Percentiles rank a stretch among this genome's conserved stretches.
These are phyloP conservation scores for Magnolia changhungtana DNA, from an alignment of 164 flowering plant species.

Conservation along the genomic window DNA sequence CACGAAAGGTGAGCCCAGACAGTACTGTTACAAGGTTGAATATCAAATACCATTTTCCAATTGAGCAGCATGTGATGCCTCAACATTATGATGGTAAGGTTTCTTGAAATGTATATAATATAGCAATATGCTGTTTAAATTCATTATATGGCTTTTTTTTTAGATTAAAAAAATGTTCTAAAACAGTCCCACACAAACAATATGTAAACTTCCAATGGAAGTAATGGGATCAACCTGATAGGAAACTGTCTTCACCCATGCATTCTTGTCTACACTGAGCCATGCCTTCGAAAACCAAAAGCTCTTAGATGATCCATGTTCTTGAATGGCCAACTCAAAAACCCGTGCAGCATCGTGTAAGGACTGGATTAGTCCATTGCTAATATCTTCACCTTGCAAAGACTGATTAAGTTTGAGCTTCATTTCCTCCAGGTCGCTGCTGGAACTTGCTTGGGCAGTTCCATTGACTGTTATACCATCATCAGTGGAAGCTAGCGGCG, in stretches of 20 bases:
- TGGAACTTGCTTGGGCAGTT: constrained; percentile 47
- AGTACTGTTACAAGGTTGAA: too few relatives aligned
- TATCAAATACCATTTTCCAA: too few relatives aligned
- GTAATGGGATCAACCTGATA: constrained; percentile 63
- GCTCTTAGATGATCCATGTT: constrained; percentile 41
- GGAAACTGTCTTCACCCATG: constrained; percentile 81
- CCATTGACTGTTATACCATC: constrained; percentile 85
- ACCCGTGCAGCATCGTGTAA: constrained; percentile 91
- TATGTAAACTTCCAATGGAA: background rate
- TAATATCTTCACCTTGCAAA: constrained; percentile 53
- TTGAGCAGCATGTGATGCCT: too few relatives aligned
- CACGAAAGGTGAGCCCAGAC: too few relatives aligned
- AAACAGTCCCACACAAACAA: background rate
- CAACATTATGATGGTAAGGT: too few relatives aligned
- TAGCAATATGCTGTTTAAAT: background rate
- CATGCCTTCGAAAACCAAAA: constrained; percentile 87
- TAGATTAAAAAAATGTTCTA: background rate
- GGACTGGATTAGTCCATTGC: constrained; percentile 69
- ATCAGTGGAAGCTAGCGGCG: constrained; percentile 59
- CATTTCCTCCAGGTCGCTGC: constrained; percentile 56
- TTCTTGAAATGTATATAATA: too few relatives aligned
- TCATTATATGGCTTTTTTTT: background rate
- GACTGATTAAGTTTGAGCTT: constrained; percentile 61
- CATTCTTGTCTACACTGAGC: constrained; percentile 84
- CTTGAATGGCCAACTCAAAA: constrained; percentile 83